These are phyloP conservation scores for Colletotrichum magnum DNA, from an alignment of 2,329 filamentous ascomycete species.

Conservation along the genomic window DNA sequence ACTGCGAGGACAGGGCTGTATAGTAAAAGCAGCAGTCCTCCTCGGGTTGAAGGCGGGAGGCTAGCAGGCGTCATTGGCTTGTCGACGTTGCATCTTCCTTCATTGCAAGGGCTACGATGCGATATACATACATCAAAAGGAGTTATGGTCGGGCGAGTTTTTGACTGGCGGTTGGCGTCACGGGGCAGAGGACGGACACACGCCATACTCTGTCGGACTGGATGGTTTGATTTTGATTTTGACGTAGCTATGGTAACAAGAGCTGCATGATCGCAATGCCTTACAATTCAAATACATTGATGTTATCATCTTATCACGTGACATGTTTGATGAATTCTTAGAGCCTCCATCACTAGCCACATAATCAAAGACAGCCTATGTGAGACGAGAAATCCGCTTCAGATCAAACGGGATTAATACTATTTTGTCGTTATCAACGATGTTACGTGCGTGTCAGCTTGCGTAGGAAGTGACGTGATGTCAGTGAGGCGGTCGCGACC, in stretches of 20 bases:
- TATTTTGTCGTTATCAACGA: too few species aligned
- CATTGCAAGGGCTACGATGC: conserved; percentile 42
- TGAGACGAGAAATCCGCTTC: not conserved
- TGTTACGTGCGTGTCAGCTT: too few species aligned
- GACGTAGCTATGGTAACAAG: conserved; percentile 40
- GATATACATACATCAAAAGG: conserved; percentile 63
- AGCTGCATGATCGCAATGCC: conserved; percentile 39
- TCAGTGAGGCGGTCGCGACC: conserved; percentile 25
- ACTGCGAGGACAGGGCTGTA: conserved; percentile 22
- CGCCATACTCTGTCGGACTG: conserved; percentile 24
- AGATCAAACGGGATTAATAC: too few species aligned
- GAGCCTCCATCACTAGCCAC: too few species aligned
- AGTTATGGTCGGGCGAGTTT: conserved; percentile 52
- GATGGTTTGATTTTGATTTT: conserved; percentile 41
- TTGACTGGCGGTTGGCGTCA: conserved; percentile 31
- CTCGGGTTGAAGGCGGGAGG: conserved; percentile 18
- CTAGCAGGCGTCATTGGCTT: conserved; percentile 37
- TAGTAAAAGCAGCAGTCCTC: conserved; percentile 26
- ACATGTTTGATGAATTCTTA: too few species aligned
- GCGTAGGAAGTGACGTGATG: conserved; percentile 3
- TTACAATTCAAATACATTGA: conserved; percentile 3
- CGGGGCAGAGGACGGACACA: conserved; percentile 23
- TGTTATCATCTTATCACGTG: not conserved
- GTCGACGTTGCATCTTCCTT: conserved; percentile 28
- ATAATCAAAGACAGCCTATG: not conserved